phyloP scores from a whole-genome alignment of 768 basidiomycete species.

The Amanita rubescens region DNA sequence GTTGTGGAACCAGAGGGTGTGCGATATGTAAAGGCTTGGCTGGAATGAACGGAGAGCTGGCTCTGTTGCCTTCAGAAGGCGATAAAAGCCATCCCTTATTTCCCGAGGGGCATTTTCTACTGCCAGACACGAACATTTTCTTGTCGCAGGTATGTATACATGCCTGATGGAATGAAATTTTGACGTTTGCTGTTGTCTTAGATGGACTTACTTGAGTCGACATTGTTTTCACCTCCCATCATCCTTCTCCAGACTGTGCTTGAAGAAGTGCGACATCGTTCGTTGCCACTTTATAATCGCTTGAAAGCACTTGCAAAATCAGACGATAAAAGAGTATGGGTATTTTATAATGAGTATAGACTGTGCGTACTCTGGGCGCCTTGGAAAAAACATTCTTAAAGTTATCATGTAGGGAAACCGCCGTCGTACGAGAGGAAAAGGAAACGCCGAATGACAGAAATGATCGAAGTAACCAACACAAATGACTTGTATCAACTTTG shows the following conservation, averaged over 20 bases:
- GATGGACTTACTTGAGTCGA: slow-evolving; percentile 92
- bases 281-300: slow-evolving; percentile 87
- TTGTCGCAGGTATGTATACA: slow-evolving; percentile 63
- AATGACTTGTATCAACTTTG: background rate
- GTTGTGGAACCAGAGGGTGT: slow-evolving; percentile 77
- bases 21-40: slow-evolving; percentile 38
- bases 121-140: slow-evolving; percentile 95
- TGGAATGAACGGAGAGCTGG: background rate
- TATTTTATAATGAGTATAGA: slow-evolving; percentile 83
- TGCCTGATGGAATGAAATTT: background rate
- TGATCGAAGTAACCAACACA: slow-evolving; percentile 64
- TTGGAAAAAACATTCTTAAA: background rate
- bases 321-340: slow-evolving; percentile 81
- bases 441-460: slow-evolving; percentile 93
- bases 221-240: slow-evolving; percentile 67
- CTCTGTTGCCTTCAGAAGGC: slow-evolving; percentile 49
- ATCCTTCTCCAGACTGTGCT: slow-evolving; percentile 93
- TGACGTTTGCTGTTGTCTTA: slow-evolving; percentile 22
- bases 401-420: slow-evolving; percentile 65
- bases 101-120: slow-evolving; percentile 66
- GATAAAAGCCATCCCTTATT: slow-evolving; percentile 48
- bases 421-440: slow-evolving; percentile 59
- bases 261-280: slow-evolving; percentile 93
- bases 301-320: slow-evolving; percentile 77
- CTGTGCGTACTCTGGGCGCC: slow-evolving; percentile 25